Evolutionary conservation across 2,329 filamentous ascomycete genomes (phyloP), one percentile per base, ranked within the genome.

Genomic region (Daldinia sp.): DNA sequence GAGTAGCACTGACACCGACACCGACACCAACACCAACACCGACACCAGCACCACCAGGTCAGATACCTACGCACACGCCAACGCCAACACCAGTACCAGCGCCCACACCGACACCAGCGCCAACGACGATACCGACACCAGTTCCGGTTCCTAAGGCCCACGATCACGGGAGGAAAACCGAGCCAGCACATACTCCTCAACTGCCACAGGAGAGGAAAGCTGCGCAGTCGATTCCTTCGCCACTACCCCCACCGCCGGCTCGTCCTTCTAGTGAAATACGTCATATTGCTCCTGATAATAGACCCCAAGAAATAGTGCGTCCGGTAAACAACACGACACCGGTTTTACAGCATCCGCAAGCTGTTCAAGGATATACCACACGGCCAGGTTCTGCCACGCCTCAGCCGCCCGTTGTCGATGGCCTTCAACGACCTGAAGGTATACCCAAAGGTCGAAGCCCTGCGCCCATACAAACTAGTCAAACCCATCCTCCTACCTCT

Each of bases 291-390:
- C 71, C 72, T 53, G 75, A 76, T 53, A 68, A 60, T 56, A 73
- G 74, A 58, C 67, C 73, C 18, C 73, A 69, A 50, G 75, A 77
- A 13, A 57, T 65, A 48, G 23, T 30, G 13, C 75, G 71, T 3
- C 66, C 71, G 9, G 51, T 72, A 55, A 74, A 60, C 58, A 70
- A 67, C 33, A 60, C 75, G n/a, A 60, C 77, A 10, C 78, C 78
- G 26, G 80, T 81, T 51, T 77, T 83, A 50, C 81, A 83, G 66
- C 79, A 79, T 65, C 81, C 82, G 2, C 80, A 81, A 57, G 77
- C 76, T 15, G 73, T 75, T 44, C 74, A 78, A 48, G 69, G 75
- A 9, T 79, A 79, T 58, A 69, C 73, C 13, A 65, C 74, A 30
- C 75, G 74, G 18, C 74, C 79, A 6, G 65, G 74, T 59, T 73